Conservation (phyloP, 1,284 basidiomycete species). For the Malassezia pachydermatis region DNA sequence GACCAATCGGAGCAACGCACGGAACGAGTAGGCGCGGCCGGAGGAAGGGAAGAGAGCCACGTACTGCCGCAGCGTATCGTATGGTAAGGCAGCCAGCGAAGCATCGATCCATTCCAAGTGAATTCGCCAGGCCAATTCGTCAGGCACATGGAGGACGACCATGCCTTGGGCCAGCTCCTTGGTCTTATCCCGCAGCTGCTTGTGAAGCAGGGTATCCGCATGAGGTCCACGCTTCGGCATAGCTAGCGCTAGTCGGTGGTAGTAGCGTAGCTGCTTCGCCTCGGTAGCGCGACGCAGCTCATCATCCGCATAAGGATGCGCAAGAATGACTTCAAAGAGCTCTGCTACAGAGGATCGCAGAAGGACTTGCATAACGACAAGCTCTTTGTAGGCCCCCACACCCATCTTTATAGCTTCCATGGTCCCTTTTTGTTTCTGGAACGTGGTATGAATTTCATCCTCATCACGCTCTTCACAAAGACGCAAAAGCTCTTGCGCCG, state of each 20-base stretch:
- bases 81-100: slow-evolving; percentile 62
- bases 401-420: slow-evolving; percentile 35
- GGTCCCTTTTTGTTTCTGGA: slow-evolving; percentile 32
- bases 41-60: slow-evolving; percentile 59
- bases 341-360: slow-evolving; percentile 23
- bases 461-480: slow-evolving; percentile 29
- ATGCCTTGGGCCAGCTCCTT: slow-evolving; percentile 62
- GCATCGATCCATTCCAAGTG: slow-evolving; percentile 67
- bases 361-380: slow-evolving; percentile 27
- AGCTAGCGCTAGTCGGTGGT: slow-evolving; percentile 23
- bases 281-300: slow-evolving; percentile 32
- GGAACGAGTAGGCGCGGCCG: slow-evolving; percentile 24
- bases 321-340: slow-evolving; percentile 35
- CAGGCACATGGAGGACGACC: slow-evolving; percentile 62
- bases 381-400: slow-evolving; percentile 23
- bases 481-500: slow-evolving; percentile 31
- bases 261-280: slow-evolving; percentile 30
- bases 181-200: slow-evolving; percentile 56
- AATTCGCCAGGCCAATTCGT: slow-evolving; percentile 68
- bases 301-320: slow-evolving; percentile 33
- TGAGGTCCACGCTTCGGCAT: slow-evolving; percentile 19
- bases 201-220: slow-evolving; percentile 50
- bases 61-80: slow-evolving; percentile 58
- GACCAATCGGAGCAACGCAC: slow-evolving; percentile 27
- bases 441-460: slow-evolving; percentile 28